Percentiles rank a stretch among this genome's conserved stretches.
Conservation (phyloP, 768 basidiomycete species). For the Agrocybe pediades region DNA sequence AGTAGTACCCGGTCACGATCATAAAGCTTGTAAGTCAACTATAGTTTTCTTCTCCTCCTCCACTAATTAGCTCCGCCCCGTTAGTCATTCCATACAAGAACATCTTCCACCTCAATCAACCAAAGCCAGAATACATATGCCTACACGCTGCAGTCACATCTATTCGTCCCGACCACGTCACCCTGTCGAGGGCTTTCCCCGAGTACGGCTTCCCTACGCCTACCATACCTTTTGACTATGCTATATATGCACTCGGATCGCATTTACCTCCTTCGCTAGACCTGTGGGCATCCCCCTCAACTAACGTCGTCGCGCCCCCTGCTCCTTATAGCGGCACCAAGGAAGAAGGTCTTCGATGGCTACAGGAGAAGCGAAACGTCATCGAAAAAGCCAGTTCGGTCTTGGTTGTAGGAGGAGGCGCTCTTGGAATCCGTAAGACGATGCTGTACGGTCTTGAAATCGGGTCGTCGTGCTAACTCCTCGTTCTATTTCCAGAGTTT, state of each 20-base stretch:
- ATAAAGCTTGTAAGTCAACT: slow-evolving; percentile 58
- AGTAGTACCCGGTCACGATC: slow-evolving; percentile 61
- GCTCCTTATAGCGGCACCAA: slow-evolving; percentile 44
- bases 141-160: slow-evolving; percentile 49
- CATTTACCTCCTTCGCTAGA: slow-evolving; percentile 57
- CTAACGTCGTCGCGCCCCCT: slow-evolving; percentile 1
- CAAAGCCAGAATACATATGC: slow-evolving; percentile 29
- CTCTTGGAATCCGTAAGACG: slow-evolving; percentile 68
- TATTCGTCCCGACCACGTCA: slow-evolving; percentile 39
- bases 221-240: slow-evolving; percentile 52
- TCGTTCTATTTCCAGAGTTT: slow-evolving; percentile 43
- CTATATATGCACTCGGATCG: slow-evolving; percentile 63
- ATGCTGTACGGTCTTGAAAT: background rate
- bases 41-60: background rate
- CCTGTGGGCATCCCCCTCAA: slow-evolving; percentile 43
- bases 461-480: too few species aligned
- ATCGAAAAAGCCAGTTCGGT: slow-evolving; percentile 51
- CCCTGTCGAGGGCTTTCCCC: slow-evolving; percentile 48
- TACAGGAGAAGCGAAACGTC: slow-evolving; percentile 48
- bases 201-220: slow-evolving; percentile 39
- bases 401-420: slow-evolving; percentile 72
- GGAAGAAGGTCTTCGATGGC: slow-evolving; percentile 49
- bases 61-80: background rate
- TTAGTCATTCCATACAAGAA: slow-evolving; percentile 57
- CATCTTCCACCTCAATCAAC: slow-evolving; percentile 37